Base-by-base conservation (phyloP, 306 rosid species). In the Morella rubra region DNA sequence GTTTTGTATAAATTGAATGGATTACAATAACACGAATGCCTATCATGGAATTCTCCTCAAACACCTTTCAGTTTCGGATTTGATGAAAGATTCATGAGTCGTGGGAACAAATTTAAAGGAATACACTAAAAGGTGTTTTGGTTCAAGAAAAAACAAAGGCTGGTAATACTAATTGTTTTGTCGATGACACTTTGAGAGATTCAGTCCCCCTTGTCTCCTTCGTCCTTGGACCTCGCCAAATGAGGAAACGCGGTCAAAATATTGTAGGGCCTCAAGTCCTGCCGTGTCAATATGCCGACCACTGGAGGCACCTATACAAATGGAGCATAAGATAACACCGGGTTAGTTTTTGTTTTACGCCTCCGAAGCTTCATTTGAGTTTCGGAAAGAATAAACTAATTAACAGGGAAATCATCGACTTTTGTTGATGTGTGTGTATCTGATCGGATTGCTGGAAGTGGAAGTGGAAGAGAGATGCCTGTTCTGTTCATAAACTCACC, bases 261-360 rank as follows among this genome's bases (percentile, higher is more conserved):
- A 83, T 93, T 93, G 81, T 89, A 45, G 24, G 96, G 88, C 44
- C 82, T 85, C 32, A 93, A 84, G 79, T 93, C 98, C 80, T 90
- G 96, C 84, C 98, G 81, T 51, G 97, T 93, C 89, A 93, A 86
- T 64, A 91, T 91, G 65, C 97, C 98, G 71, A 89, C 83, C 51
- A 90, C 88, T 3, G 98, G 94, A 69, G 88, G 86, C 78, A 84
- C 90, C 97, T 93, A 71, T 47, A 11, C 61, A 81, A 69, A 47
- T 37, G 62, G 81, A 80, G 54, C 79, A 77, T 14, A 11, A 47
- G 13, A 8, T 24, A 75, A 42, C 16, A 76, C 76, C 69, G 52
- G 86, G 91, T 87, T 27, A 81, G 88, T 74, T 8, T 27, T 45
- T 41, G 27, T 24, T 24, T 24, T 24, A 24, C 27, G 27, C 27